Evolutionary conservation across 176 grass and related monocot species (phyloP).

Genomic region (Paspalum vaginatum): DNA sequence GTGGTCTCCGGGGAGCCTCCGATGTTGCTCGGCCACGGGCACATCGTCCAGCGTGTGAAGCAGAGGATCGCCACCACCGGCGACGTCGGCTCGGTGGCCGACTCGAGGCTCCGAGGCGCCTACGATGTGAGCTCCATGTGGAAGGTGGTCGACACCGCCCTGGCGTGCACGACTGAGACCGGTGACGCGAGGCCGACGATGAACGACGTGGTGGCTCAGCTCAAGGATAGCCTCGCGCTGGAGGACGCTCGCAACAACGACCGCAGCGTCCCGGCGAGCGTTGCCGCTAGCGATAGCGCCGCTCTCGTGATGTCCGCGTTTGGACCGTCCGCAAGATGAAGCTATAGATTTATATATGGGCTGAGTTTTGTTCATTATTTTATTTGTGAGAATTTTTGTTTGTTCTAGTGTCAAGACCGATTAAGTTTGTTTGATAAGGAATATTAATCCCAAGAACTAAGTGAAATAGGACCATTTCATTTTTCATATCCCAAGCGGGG

Average conservation of each 20-base stretch:
- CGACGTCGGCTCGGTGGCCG: neutral
- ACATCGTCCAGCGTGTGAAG: conserved; percentile 24
- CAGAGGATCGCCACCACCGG: neutral
- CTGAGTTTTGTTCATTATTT: no score
- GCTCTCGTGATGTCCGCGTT: neutral
- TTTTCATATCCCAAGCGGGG: no score
- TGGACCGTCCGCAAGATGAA: no score
- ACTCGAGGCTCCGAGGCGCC: neutral
- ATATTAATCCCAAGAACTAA: no score
- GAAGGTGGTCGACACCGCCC: conserved; percentile 9
- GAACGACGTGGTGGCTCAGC: conserved; percentile 21
- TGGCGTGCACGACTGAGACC: neutral
- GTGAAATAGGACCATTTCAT: no score
- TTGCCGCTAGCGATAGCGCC: no score
- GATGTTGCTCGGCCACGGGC: conserved; percentile 22
- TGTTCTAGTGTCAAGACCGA: no score
- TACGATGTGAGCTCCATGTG: conserved; percentile 18
- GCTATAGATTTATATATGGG: no score
- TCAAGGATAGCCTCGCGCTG: conserved; percentile 33
- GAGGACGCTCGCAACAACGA: conserved; percentile 12
- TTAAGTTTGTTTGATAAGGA: no score
- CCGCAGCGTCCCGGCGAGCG: neutral
- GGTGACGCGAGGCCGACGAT: neutral
- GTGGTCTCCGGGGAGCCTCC: conserved; percentile 23
- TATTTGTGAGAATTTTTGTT: no score